Evolutionary conservation across 257 asterid species (phyloP).

Genomic region (Salvia rosmarinus): DNA sequence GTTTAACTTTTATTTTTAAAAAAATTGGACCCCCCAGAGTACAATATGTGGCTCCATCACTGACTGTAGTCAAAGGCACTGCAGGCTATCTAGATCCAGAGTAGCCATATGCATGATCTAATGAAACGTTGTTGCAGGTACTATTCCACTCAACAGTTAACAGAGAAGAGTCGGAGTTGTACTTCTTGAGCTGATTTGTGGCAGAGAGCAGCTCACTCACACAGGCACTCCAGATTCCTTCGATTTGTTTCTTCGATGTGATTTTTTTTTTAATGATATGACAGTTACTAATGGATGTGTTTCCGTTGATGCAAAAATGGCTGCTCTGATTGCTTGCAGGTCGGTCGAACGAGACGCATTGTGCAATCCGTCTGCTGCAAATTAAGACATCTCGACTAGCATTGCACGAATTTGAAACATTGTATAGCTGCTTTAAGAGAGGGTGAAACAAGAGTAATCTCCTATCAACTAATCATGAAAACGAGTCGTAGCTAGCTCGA

Average conservation of each 20-base stretch:
- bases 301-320: slow-evolving; percentile 35
- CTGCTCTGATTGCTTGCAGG: slow-evolving; percentile 81
- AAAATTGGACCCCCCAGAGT: no score
- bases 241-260: slow-evolving; percentile 73
- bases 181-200: slow-evolving; percentile 90
- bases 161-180: slow-evolving; percentile 97
- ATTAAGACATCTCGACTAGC: slow-evolving; percentile 25
- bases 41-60: no score
- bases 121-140: slow-evolving; percentile 54
- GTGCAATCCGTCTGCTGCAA: slow-evolving; percentile 54
- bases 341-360: slow-evolving; percentile 88
- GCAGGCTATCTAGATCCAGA: slow-evolving; percentile 99
- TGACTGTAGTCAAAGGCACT: slow-evolving; percentile 86
- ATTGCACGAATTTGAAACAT: not conserved
- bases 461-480: slow-evolving; percentile 14
- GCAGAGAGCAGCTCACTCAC: slow-evolving; percentile 87
- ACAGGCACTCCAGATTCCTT: slow-evolving; percentile 92
- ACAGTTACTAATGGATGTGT: not conserved
- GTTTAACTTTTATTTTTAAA: no score
- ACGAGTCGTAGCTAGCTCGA: slow-evolving; percentile 42
- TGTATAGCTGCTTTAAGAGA: no score
- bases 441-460: slow-evolving; percentile 21
- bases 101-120: slow-evolving; percentile 41
- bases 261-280: not conserved
- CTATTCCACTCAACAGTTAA: slow-evolving; percentile 80